A percentile compares a stretch with the other conserved stretches of the same genome.
phyloP scores from a whole-genome alignment of 176 grass and related monocot genomes.

The Oryza meridionalis region DNA sequence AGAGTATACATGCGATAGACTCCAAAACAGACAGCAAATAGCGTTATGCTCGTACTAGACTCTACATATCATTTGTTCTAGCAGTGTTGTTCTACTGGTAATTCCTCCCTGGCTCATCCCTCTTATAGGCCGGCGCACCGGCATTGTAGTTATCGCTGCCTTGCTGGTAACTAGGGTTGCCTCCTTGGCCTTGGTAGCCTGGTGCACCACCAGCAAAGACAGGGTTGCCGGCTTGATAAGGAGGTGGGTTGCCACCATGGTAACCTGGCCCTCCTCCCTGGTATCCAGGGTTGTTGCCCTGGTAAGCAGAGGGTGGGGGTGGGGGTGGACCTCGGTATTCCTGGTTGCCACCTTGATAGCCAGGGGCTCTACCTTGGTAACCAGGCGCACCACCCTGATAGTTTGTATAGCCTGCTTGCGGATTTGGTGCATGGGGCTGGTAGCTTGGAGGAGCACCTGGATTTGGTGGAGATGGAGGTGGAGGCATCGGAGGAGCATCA shows the following conservation, averaged over 20 bases:
- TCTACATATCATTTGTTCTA: background rate
- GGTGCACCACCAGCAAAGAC: background rate
- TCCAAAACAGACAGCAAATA: background rate
- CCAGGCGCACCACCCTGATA: slow-evolving; percentile 60
- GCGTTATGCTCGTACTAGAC: background rate
- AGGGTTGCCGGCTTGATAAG: slow-evolving; percentile 44
- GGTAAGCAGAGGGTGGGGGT: slow-evolving; percentile 46
- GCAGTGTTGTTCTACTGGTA: slow-evolving; percentile 47
- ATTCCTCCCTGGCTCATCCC: slow-evolving; percentile 56
- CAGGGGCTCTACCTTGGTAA: slow-evolving; percentile 45
- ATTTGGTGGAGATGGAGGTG: slow-evolving; percentile 20
- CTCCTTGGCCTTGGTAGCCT: slow-evolving; percentile 35
- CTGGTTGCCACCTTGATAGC: slow-evolving; percentile 45
- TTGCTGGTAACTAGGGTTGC: slow-evolving; percentile 29
- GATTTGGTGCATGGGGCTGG: slow-evolving; percentile 47
- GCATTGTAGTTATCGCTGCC: slow-evolving; percentile 23
- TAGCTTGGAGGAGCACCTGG: slow-evolving; percentile 37
- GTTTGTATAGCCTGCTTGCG: slow-evolving; percentile 40
- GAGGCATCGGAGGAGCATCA: slow-evolving; percentile 48
- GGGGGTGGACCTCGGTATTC: slow-evolving; percentile 54
- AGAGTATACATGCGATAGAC: slow-evolving; percentile 22
- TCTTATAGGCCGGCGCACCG: slow-evolving; percentile 35
- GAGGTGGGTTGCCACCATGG: slow-evolving; percentile 36
- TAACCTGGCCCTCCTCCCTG: slow-evolving; percentile 56
- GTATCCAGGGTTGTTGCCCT: slow-evolving; percentile 53